These are phyloP conservation scores for Halocafeteria seosinensis DNA, from an alignment of 108 stramenopile genomes.

Conservation along the genomic window DNA sequence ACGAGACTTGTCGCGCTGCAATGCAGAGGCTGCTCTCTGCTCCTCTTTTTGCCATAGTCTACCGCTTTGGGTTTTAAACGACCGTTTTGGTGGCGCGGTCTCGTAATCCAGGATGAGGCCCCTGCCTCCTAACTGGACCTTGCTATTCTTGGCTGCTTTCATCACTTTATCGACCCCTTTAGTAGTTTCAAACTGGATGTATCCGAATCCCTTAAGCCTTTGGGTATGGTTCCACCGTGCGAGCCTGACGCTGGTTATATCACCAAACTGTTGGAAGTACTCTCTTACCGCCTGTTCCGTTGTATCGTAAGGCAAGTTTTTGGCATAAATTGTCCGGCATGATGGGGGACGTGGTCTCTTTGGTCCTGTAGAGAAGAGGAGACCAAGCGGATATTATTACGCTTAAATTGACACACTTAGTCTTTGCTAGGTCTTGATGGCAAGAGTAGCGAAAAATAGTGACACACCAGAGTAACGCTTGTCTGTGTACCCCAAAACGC, in stretches of 20 bases:
- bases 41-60: not conserved
- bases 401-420: not conserved
- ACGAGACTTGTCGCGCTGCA: no score
- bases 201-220: conserved; percentile 36
- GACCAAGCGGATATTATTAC: not conserved
- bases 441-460: not conserved
- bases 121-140: conserved; percentile 1
- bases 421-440: not conserved
- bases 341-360: not conserved
- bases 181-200: conserved; percentile 30
- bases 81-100: not conserved
- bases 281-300: conserved; percentile 54
- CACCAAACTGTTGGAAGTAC: conserved; percentile 33
- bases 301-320: conserved; percentile 70
- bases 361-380: not conserved
- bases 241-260: conserved; percentile 24
- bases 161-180: conserved; percentile 31
- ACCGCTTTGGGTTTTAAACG: not conserved
- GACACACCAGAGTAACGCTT: no score
- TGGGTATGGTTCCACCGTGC: conserved; percentile 36
- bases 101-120: conserved; percentile 5
- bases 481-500: no score
- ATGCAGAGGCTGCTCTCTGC: no score
- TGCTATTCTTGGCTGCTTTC: not conserved
- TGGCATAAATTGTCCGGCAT: conserved; percentile 60